Evolutionary conservation across 1,139 yeast species (phyloP).

Genomic region (Kurtzmaniella quercitrusa): DNA sequence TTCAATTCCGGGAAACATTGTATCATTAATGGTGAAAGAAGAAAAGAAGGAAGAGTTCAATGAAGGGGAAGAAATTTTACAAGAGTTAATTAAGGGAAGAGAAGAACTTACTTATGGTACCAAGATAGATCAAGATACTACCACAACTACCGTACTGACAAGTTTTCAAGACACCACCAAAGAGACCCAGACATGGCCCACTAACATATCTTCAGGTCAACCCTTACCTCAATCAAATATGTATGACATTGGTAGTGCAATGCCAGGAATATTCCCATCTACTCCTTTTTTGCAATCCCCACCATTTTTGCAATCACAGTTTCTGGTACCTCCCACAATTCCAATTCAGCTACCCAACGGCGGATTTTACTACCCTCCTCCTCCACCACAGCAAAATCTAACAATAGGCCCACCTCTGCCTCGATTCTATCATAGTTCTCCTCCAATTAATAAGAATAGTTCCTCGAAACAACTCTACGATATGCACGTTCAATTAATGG

Average conservation of each 20-base stretch:
- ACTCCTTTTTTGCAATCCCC: neutral
- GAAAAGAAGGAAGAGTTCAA: neutral
- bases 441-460: conserved; percentile 14
- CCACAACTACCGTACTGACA: neutral
- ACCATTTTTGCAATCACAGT: neutral
- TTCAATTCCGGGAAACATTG: conserved; percentile 2
- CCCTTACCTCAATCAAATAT: too few species aligned
- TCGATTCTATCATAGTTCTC: conserved; percentile 12
- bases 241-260: too few species aligned
- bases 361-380: neutral
- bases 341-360: conserved; percentile 4
- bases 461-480: conserved; percentile 17
- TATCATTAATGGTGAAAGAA: neutral
- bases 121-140: neutral
- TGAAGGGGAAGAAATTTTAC: neutral
- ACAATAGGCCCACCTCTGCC: conserved; percentile 4
- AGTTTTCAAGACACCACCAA: neutral
- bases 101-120: conserved; percentile 1
- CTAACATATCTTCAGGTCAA: too few species aligned
- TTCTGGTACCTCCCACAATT: neutral
- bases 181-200: too few species aligned
- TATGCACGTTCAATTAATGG: conserved; percentile 21
- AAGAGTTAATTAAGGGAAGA: neutral
- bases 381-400: conserved; percentile 1
- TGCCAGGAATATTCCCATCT: neutral